Evolutionary conservation across 108 stramenopile genomes (phyloP).

Genomic region (Nitzschia inconspicua): DNA sequence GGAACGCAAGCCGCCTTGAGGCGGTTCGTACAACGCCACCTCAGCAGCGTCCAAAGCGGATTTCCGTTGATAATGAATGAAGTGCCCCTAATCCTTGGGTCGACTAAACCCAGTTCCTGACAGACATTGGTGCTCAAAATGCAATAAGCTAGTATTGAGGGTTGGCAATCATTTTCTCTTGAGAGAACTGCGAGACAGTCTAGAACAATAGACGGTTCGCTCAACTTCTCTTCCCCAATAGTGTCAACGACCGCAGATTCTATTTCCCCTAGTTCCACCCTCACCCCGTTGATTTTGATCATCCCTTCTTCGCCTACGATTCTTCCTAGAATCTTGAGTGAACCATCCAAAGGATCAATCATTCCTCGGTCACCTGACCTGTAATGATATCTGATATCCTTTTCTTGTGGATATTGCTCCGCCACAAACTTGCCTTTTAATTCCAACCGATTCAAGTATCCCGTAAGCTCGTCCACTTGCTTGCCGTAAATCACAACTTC

Average conservation of each 20-base stretch:
- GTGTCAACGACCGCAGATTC: constrained; percentile 56
- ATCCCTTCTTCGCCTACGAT: constrained; percentile 76
- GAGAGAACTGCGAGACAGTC: constrained; percentile 51
- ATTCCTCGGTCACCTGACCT: constrained; percentile 81
- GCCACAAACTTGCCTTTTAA: constrained; percentile 47
- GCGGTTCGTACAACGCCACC: constrained; percentile 37
- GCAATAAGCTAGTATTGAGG: constrained; percentile 60
- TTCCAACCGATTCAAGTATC: constrained; percentile 64
- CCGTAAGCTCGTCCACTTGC: constrained; percentile 57
- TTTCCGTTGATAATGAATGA: constrained; percentile 44
- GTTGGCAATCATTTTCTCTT: constrained; percentile 9
- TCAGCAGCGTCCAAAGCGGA: constrained; percentile 49
- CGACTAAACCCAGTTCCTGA: constrained; percentile 36
- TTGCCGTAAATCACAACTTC: constrained; percentile 70
- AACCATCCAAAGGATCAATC: constrained; percentile 28
- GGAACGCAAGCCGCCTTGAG: constrained; percentile 66
- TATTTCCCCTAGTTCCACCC: constrained; percentile 80
- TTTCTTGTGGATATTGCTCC: not conserved
- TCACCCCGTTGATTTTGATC: constrained; percentile 82
- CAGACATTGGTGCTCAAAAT: constrained; percentile 44
- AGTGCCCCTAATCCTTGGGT: constrained; percentile 27
- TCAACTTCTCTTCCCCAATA: not conserved
- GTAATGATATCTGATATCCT: constrained; percentile 30
- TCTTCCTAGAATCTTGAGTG: constrained; percentile 61
- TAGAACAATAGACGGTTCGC: constrained; percentile 27